phyloP scores from a whole-genome alignment of 768 basidiomycete species.

The Rhodotorula diobovata region DNA sequence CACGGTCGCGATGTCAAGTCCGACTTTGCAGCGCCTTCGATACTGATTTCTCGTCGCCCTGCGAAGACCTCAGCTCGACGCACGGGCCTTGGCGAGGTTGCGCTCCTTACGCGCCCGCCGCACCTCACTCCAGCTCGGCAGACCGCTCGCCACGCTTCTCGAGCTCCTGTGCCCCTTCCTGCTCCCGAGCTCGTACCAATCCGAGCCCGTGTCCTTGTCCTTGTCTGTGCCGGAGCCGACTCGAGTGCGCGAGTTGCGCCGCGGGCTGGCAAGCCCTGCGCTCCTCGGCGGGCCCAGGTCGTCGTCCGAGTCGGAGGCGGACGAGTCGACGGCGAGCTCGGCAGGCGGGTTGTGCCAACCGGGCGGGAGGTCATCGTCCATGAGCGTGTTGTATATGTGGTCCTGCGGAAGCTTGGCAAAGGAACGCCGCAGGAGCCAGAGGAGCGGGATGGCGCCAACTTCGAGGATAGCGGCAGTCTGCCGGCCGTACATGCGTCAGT shows the following conservation, averaged over 20 bases:
- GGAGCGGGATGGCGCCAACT: conserved; percentile 1
- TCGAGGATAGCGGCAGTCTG: conserved; percentile 21
- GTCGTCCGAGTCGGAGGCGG: conserved; percentile 23
- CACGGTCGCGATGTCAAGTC: no score
- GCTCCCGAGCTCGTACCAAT: conserved; percentile 22
- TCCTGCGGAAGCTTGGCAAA: background rate
- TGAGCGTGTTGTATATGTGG: background rate
- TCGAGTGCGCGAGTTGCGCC: background rate
- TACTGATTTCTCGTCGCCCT: no score
- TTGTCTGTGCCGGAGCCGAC: background rate
- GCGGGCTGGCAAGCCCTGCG: no score
- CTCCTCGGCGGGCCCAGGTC: background rate
- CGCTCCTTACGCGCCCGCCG: background rate
- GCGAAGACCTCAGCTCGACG: background rate
- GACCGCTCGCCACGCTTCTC: background rate
- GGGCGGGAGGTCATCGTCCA: conserved; percentile 15
- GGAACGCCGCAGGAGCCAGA: conserved; percentile 1
- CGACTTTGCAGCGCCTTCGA: no score
- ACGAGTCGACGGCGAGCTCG: conserved; percentile 19
- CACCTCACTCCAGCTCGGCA: conserved; percentile 20
- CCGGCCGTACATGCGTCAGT: no score
- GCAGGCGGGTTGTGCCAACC: conserved; percentile 18
- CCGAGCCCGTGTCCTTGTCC: background rate
- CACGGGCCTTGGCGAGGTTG: background rate
- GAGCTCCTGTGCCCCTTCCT: background rate